Base-by-base conservation (phyloP, 345 rosid genomes). In the Eucalyptus regnans region DNA sequence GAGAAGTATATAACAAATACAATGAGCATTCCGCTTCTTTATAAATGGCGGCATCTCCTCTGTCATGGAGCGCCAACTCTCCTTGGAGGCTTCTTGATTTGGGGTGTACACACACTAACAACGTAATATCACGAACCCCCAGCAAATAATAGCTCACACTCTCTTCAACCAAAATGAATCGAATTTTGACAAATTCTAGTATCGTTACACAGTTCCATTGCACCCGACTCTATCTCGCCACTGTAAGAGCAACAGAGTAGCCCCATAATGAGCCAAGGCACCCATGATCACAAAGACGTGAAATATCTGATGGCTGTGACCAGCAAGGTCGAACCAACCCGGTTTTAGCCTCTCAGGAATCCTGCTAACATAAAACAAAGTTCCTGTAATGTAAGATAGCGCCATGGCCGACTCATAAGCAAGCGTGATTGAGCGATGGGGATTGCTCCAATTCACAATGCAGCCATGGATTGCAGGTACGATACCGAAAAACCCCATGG, bases 201-300 rank as follows among this genome's bases (percentile, higher is more conserved):
- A 22, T 22, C 0, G 68, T 64, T 71, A 64, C 49, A 29, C 18
- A 51, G 46, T 44, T 50, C 33, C 12, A 50, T 51, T 81, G 84
- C 98, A 96, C 46, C 96, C 93, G 29, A 91, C 90, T 64, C 41
- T 93, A 60, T 93, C 94, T 68, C 97, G 95, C 95, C 97, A 96
- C 88, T 95, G 97, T 93, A 97, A 90, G 88, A 97, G 94, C 86
- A 96, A 56, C 48, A 96, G 95, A 27, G 98, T 92, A n/a, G 99
- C 97, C n/a, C 94, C 96, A 87, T 97, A 96, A 90, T 97, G 99
- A 79, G 99, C 97, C 92, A 97, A 90, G 15, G 96, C 99, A 58
- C 99, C 99, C 91, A 96, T 88, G 89, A 97, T 89, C 89, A 96
- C 99, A 14, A 97, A 91, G 20, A 96, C 93, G 91, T 97, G 99